phyloP scores from a whole-genome alignment of 768 basidiomycete species.

The Mycena filopes region DNA sequence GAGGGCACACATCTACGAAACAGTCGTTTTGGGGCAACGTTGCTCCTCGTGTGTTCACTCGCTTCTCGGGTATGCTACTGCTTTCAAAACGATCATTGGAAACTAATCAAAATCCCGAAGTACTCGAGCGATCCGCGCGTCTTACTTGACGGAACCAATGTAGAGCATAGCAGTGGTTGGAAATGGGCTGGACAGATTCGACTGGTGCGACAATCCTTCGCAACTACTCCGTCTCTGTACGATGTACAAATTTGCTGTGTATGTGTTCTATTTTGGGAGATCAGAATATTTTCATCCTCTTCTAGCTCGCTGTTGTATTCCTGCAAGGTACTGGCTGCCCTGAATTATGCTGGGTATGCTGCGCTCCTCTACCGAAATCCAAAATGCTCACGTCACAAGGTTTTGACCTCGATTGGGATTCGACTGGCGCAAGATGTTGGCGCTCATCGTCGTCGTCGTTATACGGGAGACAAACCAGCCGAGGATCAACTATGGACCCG shows the following conservation, averaged over 20 bases:
- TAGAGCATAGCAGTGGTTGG: slow-evolving; percentile 39
- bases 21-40: slow-evolving; percentile 44
- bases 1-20: slow-evolving; percentile 45
- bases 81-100: neutral
- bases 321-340: slow-evolving; percentile 38
- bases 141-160: slow-evolving; percentile 34
- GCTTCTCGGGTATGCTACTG: slow-evolving; percentile 49
- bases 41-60: slow-evolving; percentile 55
- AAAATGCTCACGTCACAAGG: slow-evolving; percentile 6
- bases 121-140: slow-evolving; percentile 50
- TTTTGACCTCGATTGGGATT: slow-evolving; percentile 30
- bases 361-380: neutral
- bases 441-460: slow-evolving; percentile 27
- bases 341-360: slow-evolving; percentile 44
- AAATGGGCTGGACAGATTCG: slow-evolving; percentile 47
- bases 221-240: slow-evolving; percentile 46
- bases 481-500: slow-evolving; percentile 33
- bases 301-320: slow-evolving; percentile 37
- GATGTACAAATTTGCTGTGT: slow-evolving; percentile 51
- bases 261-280: slow-evolving; percentile 30
- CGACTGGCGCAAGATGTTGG: slow-evolving; percentile 32
- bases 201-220: slow-evolving; percentile 44
- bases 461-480: slow-evolving; percentile 29
- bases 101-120: slow-evolving; percentile 1
- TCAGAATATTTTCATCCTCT: slow-evolving; percentile 35